Conservation (phyloP, 495 filamentous ascomycete species). For the Neurospora intermedia region DNA sequence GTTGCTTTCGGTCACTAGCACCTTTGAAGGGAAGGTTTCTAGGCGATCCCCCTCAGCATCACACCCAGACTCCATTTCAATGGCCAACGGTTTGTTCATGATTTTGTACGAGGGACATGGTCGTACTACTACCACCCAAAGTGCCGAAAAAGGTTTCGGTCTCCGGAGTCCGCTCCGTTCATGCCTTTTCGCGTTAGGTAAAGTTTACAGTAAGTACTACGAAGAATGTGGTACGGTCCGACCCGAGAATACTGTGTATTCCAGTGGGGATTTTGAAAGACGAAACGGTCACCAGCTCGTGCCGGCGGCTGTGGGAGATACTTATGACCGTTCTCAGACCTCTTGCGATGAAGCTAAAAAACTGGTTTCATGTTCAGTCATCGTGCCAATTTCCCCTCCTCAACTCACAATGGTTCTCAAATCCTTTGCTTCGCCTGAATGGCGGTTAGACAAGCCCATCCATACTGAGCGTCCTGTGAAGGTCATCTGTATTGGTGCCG, state of each 20-base stretch:
- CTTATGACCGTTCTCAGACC: neutral
- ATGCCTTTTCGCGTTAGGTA: neutral
- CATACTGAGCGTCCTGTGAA: neutral
- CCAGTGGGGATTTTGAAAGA: neutral
- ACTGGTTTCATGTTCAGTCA: neutral
- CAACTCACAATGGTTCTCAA: neutral
- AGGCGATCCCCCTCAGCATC: neutral
- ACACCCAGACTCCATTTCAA: neutral
- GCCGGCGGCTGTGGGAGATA: neutral
- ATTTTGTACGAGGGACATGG: neutral
- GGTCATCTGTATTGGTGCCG: slow-evolving; percentile 21
- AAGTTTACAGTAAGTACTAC: neutral
- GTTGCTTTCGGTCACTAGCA: neutral
- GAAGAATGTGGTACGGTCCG: no score
- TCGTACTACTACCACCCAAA: neutral
- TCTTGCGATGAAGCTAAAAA: neutral
- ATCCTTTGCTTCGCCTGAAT: neutral
- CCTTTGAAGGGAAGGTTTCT: neutral
- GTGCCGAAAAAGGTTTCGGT: no score
- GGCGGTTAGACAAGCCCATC: neutral
- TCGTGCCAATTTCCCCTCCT: neutral
- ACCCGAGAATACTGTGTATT: neutral
- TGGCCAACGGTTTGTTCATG: neutral
- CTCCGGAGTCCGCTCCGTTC: neutral
- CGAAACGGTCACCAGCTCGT: neutral